Percentiles rank a stretch among this genome's conserved stretches.
Conservation (phyloP, 768 basidiomycete species). For the Lentinula detonsa region DNA sequence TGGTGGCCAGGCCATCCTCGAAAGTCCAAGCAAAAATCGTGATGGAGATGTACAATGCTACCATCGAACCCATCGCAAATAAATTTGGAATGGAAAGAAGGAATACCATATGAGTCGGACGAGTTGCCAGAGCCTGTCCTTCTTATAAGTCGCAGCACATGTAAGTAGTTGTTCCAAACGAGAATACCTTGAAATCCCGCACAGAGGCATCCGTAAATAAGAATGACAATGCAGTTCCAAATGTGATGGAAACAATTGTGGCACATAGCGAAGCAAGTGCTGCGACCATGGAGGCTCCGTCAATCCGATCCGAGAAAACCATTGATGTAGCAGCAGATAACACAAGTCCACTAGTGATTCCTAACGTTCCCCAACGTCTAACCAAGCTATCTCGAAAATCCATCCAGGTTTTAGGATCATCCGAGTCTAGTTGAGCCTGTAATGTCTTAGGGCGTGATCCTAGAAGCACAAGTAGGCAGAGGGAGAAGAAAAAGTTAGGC, state of each 20-base stretch:
- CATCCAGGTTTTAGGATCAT: constrained; percentile 6
- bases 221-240: constrained; percentile 10
- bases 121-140: neutral
- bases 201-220: constrained; percentile 9
- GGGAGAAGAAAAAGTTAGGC: constrained; percentile 3
- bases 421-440: constrained; percentile 6
- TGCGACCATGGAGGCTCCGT: constrained; percentile 6
- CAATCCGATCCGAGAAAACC: constrained; percentile 8
- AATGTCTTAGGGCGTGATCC: constrained; percentile 8
- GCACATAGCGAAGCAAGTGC: constrained; percentile 10
- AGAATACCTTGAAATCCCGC: constrained; percentile 1
- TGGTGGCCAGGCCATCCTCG: neutral
- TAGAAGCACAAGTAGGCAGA: constrained; percentile 9
- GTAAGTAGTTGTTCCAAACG: too few species aligned
- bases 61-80: constrained; percentile 11
- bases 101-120: constrained; percentile 8
- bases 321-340: constrained; percentile 9
- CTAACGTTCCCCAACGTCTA: constrained; percentile 11
- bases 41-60: constrained; percentile 8
- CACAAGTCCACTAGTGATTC: constrained; percentile 11
- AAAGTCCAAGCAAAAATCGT: constrained; percentile 9
- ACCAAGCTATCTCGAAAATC: constrained; percentile 9
- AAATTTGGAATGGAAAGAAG: constrained; percentile 9
- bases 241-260: constrained; percentile 7
- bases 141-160: neutral